Percentiles rank a stretch among this genome's conserved stretches.
These are phyloP conservation scores for Aspergillus pseudoterreus DNA, from an alignment of 2,329 filamentous ascomycete genomes.

Conservation along the genomic window DNA sequence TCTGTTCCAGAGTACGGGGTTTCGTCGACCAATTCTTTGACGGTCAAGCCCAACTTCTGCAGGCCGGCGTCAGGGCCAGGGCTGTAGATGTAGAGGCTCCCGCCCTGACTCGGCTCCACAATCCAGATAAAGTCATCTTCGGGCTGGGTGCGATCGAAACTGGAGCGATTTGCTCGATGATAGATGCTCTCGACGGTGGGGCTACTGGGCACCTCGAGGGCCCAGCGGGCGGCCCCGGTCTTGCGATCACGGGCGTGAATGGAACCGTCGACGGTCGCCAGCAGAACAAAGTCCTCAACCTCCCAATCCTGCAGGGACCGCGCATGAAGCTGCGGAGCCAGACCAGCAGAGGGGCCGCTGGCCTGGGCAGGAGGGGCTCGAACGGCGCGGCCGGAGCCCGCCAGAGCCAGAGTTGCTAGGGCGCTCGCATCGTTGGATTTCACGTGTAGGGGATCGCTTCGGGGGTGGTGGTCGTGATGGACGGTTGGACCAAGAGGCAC, in stretches of 20 bases:
- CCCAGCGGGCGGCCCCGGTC: slow-evolving; percentile 81
- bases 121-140: slow-evolving; percentile 93
- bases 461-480: slow-evolving; percentile 3
- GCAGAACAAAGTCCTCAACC: slow-evolving; percentile 99
- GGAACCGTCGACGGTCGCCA: slow-evolving; percentile 99
- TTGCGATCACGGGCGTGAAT: slow-evolving; percentile 87
- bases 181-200: slow-evolving; percentile 91
- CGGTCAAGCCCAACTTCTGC: slow-evolving; percentile 47
- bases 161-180: slow-evolving; percentile 66
- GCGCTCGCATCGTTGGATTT: slow-evolving; percentile 74
- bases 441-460: slow-evolving; percentile 28
- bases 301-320: slow-evolving; percentile 98
- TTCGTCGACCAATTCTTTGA: slow-evolving; percentile 80
- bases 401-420: slow-evolving; percentile 97
- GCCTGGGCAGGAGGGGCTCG: slow-evolving; percentile 83
- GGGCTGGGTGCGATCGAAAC: slow-evolving; percentile 52
- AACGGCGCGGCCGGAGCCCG: slow-evolving; percentile 68
- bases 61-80: slow-evolving; percentile 54
- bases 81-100: slow-evolving; percentile 80
- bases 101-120: slow-evolving; percentile 85
- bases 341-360: slow-evolving; percentile 60
- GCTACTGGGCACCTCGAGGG: slow-evolving; percentile 69
- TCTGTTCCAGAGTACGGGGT: slow-evolving; percentile 72
- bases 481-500: slow-evolving; percentile 23
- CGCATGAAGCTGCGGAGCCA: slow-evolving; percentile 85